Evolutionary conservation across 106 monocot species (phyloP).

Genomic region (Dioscorea zingiberensis): DNA sequence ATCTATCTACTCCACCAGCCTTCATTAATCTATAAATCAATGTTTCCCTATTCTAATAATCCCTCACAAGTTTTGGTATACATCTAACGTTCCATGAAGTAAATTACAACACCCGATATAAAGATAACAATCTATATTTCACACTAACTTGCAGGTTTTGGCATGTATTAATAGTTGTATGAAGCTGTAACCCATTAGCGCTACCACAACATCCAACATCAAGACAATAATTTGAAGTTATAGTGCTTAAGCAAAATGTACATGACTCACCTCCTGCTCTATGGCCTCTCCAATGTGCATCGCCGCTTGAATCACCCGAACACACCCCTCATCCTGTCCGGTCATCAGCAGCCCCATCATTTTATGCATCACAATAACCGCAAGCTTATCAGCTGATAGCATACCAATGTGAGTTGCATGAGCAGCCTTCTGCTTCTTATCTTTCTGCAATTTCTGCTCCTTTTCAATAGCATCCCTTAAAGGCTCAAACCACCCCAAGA

Average conservation of each 20-base stretch:
- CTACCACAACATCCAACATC: too few species aligned
- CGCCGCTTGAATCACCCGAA: slow-evolving; percentile 74
- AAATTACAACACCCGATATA: too few species aligned
- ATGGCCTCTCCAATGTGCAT: slow-evolving; percentile 78
- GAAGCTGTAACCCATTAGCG: too few species aligned
- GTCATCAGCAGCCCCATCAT: slow-evolving; percentile 86
- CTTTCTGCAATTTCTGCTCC: slow-evolving; percentile 57
- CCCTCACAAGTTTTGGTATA: too few species aligned
- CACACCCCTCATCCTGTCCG: slow-evolving; percentile 61
- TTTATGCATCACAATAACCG: slow-evolving; percentile 93
- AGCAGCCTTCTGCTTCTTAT: slow-evolving; percentile 50
- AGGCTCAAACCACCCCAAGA: slow-evolving; percentile 93
- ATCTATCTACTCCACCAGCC: too few species aligned
- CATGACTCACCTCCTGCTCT: slow-evolving; percentile 60
- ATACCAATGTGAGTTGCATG: slow-evolving; percentile 53
- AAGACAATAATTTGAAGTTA: not conserved
- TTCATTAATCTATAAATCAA: too few species aligned
- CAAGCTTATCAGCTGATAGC: slow-evolving; percentile 72
- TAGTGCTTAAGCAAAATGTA: not conserved
- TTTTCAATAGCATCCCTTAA: slow-evolving; percentile 59
- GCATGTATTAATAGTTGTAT: too few species aligned
- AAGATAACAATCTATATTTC: too few species aligned
- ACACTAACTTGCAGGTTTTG: too few species aligned
- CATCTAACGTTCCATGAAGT: too few species aligned
- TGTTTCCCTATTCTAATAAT: too few species aligned